Conservation (phyloP, 371 early-diverging fungal species). For the Mortierella polycephala region DNA sequence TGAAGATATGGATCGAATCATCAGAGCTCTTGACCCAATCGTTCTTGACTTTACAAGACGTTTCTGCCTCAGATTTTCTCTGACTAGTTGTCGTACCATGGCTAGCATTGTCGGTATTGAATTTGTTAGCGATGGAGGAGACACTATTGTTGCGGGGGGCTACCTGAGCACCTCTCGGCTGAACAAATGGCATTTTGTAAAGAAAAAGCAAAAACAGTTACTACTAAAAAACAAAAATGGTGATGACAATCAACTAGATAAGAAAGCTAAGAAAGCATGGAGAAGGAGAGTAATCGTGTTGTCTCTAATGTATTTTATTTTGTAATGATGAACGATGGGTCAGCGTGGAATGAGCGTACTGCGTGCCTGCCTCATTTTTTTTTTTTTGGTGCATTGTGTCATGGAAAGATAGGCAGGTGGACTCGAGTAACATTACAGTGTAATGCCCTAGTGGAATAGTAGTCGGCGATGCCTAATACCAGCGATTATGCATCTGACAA, state of each 20-base stretch:
- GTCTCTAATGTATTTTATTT: neutral
- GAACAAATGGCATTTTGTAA: constrained; percentile 31
- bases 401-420: neutral
- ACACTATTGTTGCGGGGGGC: constrained; percentile 8
- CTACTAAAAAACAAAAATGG: constrained; percentile 1
- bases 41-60: constrained; percentile 25
- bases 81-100: neutral
- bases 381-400: constrained; percentile 31
- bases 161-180: constrained; percentile 28
- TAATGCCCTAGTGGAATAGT: too few relatives aligned
- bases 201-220: neutral
- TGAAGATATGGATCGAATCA: constrained; percentile 31
- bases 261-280: neutral
- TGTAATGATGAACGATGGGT: neutral
- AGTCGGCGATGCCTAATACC: too few relatives aligned
- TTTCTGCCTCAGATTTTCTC: constrained; percentile 15
- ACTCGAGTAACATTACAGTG: too few relatives aligned
- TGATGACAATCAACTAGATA: neutral
- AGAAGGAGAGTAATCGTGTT: neutral
- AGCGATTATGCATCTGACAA: too few relatives aligned
- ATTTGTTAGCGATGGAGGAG: neutral
- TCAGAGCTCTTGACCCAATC: constrained; percentile 36
- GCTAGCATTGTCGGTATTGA: neutral
- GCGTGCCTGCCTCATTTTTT: neutral
- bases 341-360: neutral